A percentile compares a stretch with the other conserved stretches of the same genome.
phyloP scores from a whole-genome alignment of 805 yeast species.

The Wickerhamomyces canadensis region DNA sequence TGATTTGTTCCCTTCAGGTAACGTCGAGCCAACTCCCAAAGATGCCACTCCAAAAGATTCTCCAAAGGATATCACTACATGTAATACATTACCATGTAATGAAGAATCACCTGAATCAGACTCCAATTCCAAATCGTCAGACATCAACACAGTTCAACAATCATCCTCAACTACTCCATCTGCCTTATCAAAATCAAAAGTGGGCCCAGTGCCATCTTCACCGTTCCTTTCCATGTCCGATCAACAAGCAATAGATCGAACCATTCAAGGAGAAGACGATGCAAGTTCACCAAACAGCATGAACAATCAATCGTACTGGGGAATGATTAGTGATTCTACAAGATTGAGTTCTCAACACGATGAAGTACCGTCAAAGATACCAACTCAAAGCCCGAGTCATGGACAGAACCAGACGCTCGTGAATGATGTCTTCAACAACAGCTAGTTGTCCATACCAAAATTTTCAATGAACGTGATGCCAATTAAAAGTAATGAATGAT shows the following conservation, averaged over 20 bases:
- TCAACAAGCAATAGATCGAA: constrained; percentile 1
- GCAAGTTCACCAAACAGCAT: constrained; percentile 13
- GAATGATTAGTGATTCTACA: constrained; percentile 8
- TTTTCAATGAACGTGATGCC: no score
- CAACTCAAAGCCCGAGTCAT: neutral
- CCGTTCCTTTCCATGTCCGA: constrained; percentile 9
- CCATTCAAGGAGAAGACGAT: constrained; percentile 6
- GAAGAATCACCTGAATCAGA: constrained; percentile 23
- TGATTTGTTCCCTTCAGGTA: constrained; percentile 11
- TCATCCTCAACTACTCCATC: no score
- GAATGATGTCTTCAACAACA: neutral
- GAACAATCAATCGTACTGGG: constrained; percentile 5
- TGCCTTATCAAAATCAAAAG: constrained; percentile 3
- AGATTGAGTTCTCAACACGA: constrained; percentile 7
- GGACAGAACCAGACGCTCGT: no score
- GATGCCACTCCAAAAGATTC: constrained; percentile 21
- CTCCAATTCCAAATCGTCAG: neutral
- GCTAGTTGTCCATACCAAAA: neutral
- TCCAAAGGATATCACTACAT: constrained; percentile 25
- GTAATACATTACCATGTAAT: constrained; percentile 26
- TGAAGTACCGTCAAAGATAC: constrained; percentile 14
- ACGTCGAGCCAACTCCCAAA: constrained; percentile 22
- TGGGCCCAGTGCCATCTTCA: constrained; percentile 17
- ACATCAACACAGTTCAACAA: no score
- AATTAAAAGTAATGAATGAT: no score